Evolutionary conservation across 352 stramenopile genomes (phyloP), one percentile per base, ranked within the genome.

Genomic region (Pythium grandisporangium): DNA sequence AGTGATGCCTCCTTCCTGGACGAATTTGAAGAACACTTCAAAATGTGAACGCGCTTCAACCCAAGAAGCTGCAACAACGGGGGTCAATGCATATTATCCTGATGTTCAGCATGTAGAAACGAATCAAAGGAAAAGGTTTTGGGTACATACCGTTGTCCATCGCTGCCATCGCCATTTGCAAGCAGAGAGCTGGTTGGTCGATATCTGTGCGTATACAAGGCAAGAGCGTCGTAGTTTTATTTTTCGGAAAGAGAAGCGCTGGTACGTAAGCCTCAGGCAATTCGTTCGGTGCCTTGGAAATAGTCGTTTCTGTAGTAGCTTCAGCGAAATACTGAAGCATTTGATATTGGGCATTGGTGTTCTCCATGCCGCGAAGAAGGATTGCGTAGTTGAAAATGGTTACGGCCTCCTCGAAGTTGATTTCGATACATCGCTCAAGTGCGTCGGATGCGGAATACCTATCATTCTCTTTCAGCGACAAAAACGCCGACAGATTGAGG

Each of bases 381-480:
- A 82, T 40, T 0, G 73, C 67, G 35, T 88, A 85, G 48, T 92
- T 85, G 38, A 80, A 77, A 34, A 91, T 54, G 8, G 72, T 62
- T 8, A 44, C 37, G 0, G 55, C 55, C n/a, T 81, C 51, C 8
- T 51, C 51, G 38, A 62, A 60, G 11, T 88, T 66, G 16, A 90
- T 57, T 29, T 74, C 66, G 25, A 92, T 40, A n/a, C 61, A 51
- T 5, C 71, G 62, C 42, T 83, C 61, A 38, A 92, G 51, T 10
- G 66, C 46, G 25, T 63, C 47, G 0, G 62, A 52, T 1, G 73
- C 71, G 14, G 66, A 58, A 26, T 71, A 45, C 6, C 57, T 48
- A 37, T 88, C 69, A 3, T 30, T 34, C 6, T 14, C 30, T 25
- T 70, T 46, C 5, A 85, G 11, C 20, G 60, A 55, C 2, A 71